Evolutionary conservation across 2,329 filamentous ascomycete genomes (phyloP).

Genomic region (Fusarium armeniacum): DNA sequence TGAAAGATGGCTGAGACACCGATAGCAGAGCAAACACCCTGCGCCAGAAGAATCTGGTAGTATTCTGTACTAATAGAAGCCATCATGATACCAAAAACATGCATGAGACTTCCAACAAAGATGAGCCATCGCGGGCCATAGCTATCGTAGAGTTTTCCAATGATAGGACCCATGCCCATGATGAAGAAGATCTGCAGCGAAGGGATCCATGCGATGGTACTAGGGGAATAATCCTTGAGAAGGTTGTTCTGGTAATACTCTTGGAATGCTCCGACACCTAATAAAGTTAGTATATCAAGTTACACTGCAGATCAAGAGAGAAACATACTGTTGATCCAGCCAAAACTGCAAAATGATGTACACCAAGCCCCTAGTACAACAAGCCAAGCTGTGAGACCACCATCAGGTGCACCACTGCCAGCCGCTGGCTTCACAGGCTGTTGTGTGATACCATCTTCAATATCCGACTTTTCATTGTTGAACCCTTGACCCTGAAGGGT

Average conservation of each 20-base stretch:
- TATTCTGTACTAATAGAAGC: conserved; percentile 62
- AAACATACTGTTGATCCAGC: conserved; percentile 62
- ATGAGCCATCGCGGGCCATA: conserved; percentile 72
- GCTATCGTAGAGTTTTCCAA: conserved; percentile 74
- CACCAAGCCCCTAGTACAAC: conserved; percentile 59
- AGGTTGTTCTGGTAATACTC: conserved; percentile 68
- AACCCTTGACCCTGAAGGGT: conserved; percentile 22
- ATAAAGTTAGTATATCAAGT: neutral
- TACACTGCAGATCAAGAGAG: neutral
- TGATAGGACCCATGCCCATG: conserved; percentile 68
- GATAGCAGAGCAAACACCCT: conserved; percentile 57
- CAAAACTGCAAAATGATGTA: conserved; percentile 58
- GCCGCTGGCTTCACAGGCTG: neutral
- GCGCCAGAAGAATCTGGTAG: conserved; percentile 59
- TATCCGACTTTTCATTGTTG: conserved; percentile 30
- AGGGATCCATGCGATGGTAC: conserved; percentile 73
- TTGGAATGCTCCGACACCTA: conserved; percentile 67
- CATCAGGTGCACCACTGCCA: conserved; percentile 28
- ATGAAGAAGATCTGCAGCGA: conserved; percentile 70
- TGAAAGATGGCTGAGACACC: conserved; percentile 55
- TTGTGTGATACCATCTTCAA: conserved; percentile 26
- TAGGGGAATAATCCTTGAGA: conserved; percentile 63
- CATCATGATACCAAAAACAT: conserved; percentile 76
- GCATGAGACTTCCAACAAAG: conserved; percentile 65
- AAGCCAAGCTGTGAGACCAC: conserved; percentile 54